Percentiles rank a stretch among this genome's conserved stretches.
phyloP scores from a whole-genome alignment of 306 rosid genomes.

The Purshia tridentata region DNA sequence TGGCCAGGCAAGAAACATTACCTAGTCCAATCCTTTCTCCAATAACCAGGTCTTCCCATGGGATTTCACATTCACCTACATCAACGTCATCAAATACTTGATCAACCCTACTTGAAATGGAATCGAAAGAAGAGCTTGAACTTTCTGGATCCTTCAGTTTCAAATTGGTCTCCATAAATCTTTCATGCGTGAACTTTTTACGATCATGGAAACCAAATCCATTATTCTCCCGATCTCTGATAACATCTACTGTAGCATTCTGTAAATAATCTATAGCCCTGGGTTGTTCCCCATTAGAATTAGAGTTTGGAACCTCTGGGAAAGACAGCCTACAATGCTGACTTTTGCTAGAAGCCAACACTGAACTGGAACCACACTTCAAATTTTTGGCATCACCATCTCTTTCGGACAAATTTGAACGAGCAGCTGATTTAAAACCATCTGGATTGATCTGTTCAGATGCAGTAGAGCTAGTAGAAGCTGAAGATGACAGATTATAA shows the following conservation, averaged over 20 bases:
- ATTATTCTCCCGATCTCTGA: conserved; percentile 38
- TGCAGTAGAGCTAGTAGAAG: conserved; percentile 51
- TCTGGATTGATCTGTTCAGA: conserved; percentile 50
- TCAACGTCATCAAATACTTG: conserved; percentile 85
- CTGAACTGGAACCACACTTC: no score
- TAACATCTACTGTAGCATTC: conserved; percentile 27
- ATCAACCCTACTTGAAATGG: conserved; percentile 55
- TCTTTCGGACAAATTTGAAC: conserved; percentile 36
- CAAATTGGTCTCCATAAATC: conserved; percentile 58
- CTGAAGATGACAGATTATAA: conserved; percentile 49
- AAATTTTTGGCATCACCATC: conserved; percentile 33
- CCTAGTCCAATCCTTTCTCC: conserved; percentile 98
- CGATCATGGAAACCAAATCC: conserved; percentile 44
- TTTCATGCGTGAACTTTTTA: conserved; percentile 57
- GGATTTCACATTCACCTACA: conserved; percentile 92
- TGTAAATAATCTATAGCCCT: conserved; percentile 35
- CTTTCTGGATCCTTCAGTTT: conserved; percentile 63
- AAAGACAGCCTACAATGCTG: no score
- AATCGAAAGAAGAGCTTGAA: conserved; percentile 49
- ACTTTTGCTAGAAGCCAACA: no score
- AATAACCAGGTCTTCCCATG: conserved; percentile 89
- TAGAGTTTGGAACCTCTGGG: no score
- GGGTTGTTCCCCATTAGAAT: conserved; percentile 30
- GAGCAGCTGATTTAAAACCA: conserved; percentile 43
- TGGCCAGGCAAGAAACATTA: conserved; percentile 39